Evolutionary conservation across 1,284 basidiomycete genomes (phyloP).

Genomic region (Trametes sp.): DNA sequence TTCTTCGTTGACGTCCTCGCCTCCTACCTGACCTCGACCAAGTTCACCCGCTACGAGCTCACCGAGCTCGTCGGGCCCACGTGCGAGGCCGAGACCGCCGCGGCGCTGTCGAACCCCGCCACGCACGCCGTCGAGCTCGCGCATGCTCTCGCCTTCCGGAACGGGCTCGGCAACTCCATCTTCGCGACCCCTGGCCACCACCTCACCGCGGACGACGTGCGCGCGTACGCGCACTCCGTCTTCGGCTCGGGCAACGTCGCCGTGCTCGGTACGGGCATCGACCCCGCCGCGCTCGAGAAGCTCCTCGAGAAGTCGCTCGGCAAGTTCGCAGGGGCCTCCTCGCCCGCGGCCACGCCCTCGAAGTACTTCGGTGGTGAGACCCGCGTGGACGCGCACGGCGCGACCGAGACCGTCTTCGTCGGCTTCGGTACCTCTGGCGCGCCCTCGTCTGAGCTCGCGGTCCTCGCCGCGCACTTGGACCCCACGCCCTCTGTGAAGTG

Average conservation of each 20-base stretch:
- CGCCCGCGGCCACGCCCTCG: constrained; percentile 48
- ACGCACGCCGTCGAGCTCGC: constrained; percentile 82
- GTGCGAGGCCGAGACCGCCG: constrained; percentile 73
- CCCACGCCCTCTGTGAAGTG: constrained; percentile 84
- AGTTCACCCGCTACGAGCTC: constrained; percentile 88
- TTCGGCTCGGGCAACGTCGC: constrained; percentile 85
- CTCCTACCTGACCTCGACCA: constrained; percentile 82
- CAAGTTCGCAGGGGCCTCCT: constrained; percentile 49
- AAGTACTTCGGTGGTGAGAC: constrained; percentile 90
- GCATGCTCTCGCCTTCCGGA: constrained; percentile 90
- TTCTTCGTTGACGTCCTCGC: constrained; percentile 90
- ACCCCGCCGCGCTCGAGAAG: constrained; percentile 69
- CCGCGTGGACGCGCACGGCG: constrained; percentile 68
- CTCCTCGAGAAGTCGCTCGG: constrained; percentile 79
- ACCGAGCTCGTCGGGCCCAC: constrained; percentile 85
- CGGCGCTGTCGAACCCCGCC: constrained; percentile 68
- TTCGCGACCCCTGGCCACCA: constrained; percentile 78
- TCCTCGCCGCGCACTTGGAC: constrained; percentile 81
- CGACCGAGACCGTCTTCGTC: constrained; percentile 81
- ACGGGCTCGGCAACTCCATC: constrained; percentile 88
- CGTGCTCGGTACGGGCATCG: constrained; percentile 87
- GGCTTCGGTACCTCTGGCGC: constrained; percentile 78
- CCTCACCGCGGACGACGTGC: constrained; percentile 74
- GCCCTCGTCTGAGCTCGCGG: constrained; percentile 74
- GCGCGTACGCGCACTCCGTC: constrained; percentile 73